A percentile compares a stretch with the other conserved stretches of the same genome.
Conservation (phyloP, 768 basidiomycete species). For the Mycena leptocephala region DNA sequence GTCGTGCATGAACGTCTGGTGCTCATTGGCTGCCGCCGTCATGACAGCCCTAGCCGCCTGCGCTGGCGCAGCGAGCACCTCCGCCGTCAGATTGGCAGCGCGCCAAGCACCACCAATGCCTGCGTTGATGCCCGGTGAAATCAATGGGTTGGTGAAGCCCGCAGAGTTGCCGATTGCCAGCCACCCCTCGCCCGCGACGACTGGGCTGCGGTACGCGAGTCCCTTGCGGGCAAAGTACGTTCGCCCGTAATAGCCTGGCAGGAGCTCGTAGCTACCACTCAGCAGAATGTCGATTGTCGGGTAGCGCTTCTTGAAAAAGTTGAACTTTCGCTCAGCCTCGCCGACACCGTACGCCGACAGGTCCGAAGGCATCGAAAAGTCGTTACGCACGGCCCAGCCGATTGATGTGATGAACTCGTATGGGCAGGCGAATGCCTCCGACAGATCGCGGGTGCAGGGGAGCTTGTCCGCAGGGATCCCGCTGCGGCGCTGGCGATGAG, state of each 20-base stretch:
- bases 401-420: conserved; percentile 24
- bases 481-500: conserved; percentile 19
- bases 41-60: conserved; percentile 6
- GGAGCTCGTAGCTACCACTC: conserved; percentile 5
- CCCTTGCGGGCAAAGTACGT: conserved; percentile 24
- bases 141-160: conserved; percentile 28
- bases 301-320: conserved; percentile 26
- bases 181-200: conserved; percentile 30
- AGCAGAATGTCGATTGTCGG: conserved; percentile 20
- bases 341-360: conserved; percentile 20
- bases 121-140: conserved; percentile 28
- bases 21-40: conserved; percentile 8
- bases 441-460: conserved; percentile 10
- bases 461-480: conserved; percentile 9
- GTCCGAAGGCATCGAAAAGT: conserved; percentile 13
- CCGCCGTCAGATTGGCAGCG: conserved; percentile 19
- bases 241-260: conserved; percentile 18
- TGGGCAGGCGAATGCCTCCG: conserved; percentile 18
- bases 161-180: conserved; percentile 25
- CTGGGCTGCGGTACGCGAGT: conserved; percentile 27
- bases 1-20: conserved; percentile 29
- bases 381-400: conserved; percentile 28
- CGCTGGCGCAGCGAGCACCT: conserved; percentile 16
- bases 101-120: conserved; percentile 19
- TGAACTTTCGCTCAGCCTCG: conserved; percentile 28